Base-by-base conservation (phyloP, 768 basidiomycete genomes). In the Albatrellus ellisii region DNA sequence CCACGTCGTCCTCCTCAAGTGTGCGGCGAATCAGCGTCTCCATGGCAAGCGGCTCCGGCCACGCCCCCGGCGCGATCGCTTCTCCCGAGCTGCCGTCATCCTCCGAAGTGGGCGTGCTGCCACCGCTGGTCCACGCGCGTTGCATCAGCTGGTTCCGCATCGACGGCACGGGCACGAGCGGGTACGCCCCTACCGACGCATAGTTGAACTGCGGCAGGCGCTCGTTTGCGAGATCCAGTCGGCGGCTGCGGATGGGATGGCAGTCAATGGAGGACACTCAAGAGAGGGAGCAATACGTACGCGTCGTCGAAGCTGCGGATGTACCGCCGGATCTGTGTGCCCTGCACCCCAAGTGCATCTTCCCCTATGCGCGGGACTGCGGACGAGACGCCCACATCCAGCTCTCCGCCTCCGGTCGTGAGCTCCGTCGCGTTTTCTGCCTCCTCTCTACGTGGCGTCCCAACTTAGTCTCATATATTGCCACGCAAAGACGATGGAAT, bases 251-350 rank as follows among this genome's bases (percentile, higher is more conserved):
- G 4, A 2, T 15, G n/a, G 10, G 4, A 31, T 27, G 17, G 29
- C 41, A n/a, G 21, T 26, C 11, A 14, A 24, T 46, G n/a, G n/a
- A n/a, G n/a, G n/a, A n/a, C n/a, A n/a, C n/a, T 24, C 22, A 25
- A 42, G 14, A 24, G 42, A 32, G 20, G 25, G 39, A 44, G 36
- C 36, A 41, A 18, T 29, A 73, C 79, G 51, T 52, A 84, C 77
- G 84, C 84, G 46, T 86, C 81, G 53, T 72, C 79, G 61, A 87
- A 88, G 44, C 61, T 77, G 43, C 69, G 73, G 56, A 88, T 83
- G 46, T 68, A 68, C 46, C 68, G 65, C 46, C 69, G 66, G 51
- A 80, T 66, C 47, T 72, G 71, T 41, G 69, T 59, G 25, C 73
- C 73, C 36, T 77, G 75, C 26, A 79, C 79, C 25, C 67, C 68